phyloP scores from a whole-genome alignment of 495 filamentous ascomycete species.

The Astrothelium subdiscretum region DNA sequence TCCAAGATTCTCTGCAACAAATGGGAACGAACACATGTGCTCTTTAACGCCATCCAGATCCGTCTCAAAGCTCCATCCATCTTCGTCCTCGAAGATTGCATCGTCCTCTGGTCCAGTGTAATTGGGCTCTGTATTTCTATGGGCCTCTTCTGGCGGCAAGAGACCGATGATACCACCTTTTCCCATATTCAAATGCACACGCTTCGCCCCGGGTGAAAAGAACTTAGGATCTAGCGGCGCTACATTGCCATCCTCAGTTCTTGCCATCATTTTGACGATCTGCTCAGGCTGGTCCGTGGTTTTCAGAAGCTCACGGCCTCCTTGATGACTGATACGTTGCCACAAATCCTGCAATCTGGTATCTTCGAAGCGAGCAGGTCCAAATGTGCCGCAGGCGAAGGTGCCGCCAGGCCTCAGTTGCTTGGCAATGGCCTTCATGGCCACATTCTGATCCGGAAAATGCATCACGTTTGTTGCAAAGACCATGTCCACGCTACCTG shows the following conservation, averaged over 20 bases:
- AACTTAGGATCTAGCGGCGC: slow-evolving; percentile 9
- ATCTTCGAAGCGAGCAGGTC: slow-evolving; percentile 11
- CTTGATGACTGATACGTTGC: slow-evolving; percentile 2
- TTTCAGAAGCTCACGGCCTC: neutral
- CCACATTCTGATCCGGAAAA: slow-evolving; percentile 11
- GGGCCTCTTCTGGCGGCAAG: slow-evolving; percentile 1
- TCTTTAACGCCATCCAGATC: slow-evolving; percentile 8
- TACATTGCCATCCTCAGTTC: slow-evolving; percentile 9
- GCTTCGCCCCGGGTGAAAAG: slow-evolving; percentile 11
- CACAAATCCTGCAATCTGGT: slow-evolving; percentile 4
- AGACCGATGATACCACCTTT: neutral
- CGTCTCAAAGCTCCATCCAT: slow-evolving; percentile 9
- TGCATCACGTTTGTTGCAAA: slow-evolving; percentile 18
- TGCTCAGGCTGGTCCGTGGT: neutral
- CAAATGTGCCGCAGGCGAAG: slow-evolving; percentile 12
- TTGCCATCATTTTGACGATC: slow-evolving; percentile 3
- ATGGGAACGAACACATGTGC: slow-evolving; percentile 10
- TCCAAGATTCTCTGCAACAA: neutral
- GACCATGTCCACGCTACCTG: slow-evolving; percentile 15
- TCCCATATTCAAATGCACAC: slow-evolving; percentile 12
- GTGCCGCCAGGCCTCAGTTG: slow-evolving; percentile 18
- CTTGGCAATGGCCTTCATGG: slow-evolving; percentile 9
- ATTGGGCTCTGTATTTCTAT: neutral
- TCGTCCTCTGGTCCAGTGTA: slow-evolving; percentile 5
- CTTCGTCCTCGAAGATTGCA: slow-evolving; percentile 10